Base-by-base conservation (phyloP, 306 rosid species). In the Neltuma alba region DNA sequence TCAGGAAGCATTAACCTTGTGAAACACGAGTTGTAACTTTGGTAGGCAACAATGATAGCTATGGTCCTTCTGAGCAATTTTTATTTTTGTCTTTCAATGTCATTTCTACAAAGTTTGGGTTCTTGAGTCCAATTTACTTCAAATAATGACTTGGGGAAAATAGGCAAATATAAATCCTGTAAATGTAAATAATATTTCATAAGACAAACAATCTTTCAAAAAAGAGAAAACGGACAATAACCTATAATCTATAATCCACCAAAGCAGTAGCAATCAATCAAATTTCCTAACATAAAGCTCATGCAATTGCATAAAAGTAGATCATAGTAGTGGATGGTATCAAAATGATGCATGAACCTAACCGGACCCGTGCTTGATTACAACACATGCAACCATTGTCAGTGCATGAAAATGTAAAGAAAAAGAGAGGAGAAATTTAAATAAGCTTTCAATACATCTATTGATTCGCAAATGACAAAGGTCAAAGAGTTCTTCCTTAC, bases 401-500 rank as follows among this genome's bases (percentile, higher is more conserved):
- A 18, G 5, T 25, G 68, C 67, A 76, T 28, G 2, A 30, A 12
- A 61, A 47, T 30, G 2, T 10, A 31, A 76, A 11, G 13, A 20
- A 38, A 21, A 38, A 37, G n/a, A 6, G 23, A 2, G n/a, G 6
- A 6, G 5, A 18, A 70, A 20, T 70, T 14, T 12, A 68, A 13
- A 13, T 68, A 69, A 33, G 2, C 18, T 27, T 3, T 44, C 75
- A 70, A 45, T 33, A 12, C 33, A 66, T 0, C 37, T 25, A 72
- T 48, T 18, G 9, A 48, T 75, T 50, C 44, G 20, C 7, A 63
- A 37, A 25, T 1, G 45, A 37, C 28, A 8, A 48, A 34, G 40
- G 18, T 1, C 1, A 23, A 45, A 1, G 55, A 31, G 48, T 79
- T 21, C 60, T 76, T 79, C 25, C 68, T 80, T 76, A 84, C 87